These are phyloP conservation scores for Dothistroma pini DNA, from an alignment of 2,329 filamentous ascomycete species.

Conservation along the genomic window DNA sequence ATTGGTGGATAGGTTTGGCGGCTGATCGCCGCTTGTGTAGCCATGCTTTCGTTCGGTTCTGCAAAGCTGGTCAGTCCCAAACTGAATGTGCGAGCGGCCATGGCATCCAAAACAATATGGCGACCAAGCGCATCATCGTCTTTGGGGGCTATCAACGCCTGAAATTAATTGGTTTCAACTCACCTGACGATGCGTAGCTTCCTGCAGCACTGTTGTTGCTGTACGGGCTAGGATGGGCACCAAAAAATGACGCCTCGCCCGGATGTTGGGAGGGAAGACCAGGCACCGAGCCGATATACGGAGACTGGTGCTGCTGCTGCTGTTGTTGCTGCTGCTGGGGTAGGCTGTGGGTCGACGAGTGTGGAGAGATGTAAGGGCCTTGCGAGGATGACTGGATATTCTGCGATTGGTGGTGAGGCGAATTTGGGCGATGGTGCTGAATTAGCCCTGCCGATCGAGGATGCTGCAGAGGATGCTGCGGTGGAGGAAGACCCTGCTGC, in stretches of 20 bases:
- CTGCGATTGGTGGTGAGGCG: constrained; percentile 55
- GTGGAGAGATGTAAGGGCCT: constrained; percentile 64
- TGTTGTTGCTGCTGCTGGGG: constrained; percentile 35
- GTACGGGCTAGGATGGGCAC: constrained; percentile 76
- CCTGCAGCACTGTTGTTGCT: constrained; percentile 76
- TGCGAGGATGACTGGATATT: constrained; percentile 54
- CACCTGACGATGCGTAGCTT: constrained; percentile 84
- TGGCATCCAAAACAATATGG: constrained; percentile 16
- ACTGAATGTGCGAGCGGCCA: constrained; percentile 22
- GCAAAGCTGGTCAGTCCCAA: constrained; percentile 53
- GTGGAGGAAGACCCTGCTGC: constrained; percentile 66
- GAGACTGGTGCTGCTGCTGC: constrained; percentile 47
- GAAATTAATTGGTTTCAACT: constrained; percentile 40
- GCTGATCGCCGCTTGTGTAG: constrained; percentile 60
- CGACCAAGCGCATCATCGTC: constrained; percentile 17
- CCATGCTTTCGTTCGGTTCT: constrained; percentile 71
- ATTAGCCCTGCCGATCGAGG: constrained; percentile 69
- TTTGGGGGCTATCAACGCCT: constrained; percentile 16
- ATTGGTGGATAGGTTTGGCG: constrained; percentile 76
- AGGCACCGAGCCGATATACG: constrained; percentile 66
- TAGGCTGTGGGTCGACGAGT: constrained; percentile 58
- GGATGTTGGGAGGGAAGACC: constrained; percentile 58
- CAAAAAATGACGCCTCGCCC: constrained; percentile 69
- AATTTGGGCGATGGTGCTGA: constrained; percentile 63
- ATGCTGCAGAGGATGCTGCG: constrained; percentile 62